phyloP scores from a whole-genome alignment of 805 yeast species.

The Saccharomyces kudriavzevii region DNA sequence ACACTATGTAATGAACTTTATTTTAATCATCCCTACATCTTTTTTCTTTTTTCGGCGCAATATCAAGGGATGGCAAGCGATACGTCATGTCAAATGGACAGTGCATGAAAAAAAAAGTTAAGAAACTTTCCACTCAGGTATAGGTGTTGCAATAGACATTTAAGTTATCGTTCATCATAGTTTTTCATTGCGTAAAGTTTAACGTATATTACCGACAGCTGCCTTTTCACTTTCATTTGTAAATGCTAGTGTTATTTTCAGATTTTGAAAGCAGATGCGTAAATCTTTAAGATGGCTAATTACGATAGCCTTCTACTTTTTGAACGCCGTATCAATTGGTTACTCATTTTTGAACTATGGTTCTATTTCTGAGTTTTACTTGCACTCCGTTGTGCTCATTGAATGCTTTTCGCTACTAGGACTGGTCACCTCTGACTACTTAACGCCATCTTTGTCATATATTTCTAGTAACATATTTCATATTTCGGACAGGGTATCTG shows the following conservation, averaged over 20 bases:
- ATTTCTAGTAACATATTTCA: slow-evolving; percentile 50
- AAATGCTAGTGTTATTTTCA: background rate
- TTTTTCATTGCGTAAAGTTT: background rate
- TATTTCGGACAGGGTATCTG: slow-evolving; percentile 71
- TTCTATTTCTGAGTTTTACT: slow-evolving; percentile 2
- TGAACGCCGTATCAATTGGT: slow-evolving; percentile 1
- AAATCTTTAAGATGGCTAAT: slow-evolving; percentile 8
- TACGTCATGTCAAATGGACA: background rate
- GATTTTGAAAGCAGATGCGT: background rate
- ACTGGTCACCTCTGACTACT: slow-evolving; percentile 68
- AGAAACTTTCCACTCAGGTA: background rate
- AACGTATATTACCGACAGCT: background rate
- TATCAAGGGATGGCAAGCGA: background rate
- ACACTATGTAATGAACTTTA: background rate
- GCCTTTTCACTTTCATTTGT: background rate
- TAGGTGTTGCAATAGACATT: background rate
- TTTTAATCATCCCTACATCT: background rate
- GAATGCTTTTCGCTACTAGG: slow-evolving; percentile 60
- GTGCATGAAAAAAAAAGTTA: background rate
- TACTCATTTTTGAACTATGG: slow-evolving; percentile 1
- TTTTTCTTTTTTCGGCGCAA: background rate
- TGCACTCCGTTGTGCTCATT: slow-evolving; percentile 20
- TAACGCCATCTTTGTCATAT: slow-evolving; percentile 69
- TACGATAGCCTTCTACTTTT: slow-evolving; percentile 6
- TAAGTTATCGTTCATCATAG: background rate